A percentile compares a stretch with the other conserved stretches of the same genome.
phyloP scores from a whole-genome alignment of 2,329 filamentous ascomycete species.

The Fusarium domesticum region DNA sequence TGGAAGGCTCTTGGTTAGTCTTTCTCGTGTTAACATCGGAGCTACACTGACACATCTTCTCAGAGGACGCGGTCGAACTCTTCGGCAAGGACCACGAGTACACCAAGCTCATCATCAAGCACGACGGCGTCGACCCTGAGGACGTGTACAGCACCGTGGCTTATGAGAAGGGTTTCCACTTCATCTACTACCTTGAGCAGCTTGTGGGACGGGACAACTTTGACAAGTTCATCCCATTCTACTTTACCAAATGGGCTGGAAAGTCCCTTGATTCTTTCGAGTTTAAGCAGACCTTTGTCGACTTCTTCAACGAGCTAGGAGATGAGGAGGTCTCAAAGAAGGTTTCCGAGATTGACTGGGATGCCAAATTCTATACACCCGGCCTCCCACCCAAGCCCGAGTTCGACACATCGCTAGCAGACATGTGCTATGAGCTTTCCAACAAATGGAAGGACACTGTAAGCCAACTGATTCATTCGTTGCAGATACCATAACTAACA shows the following conservation, averaged over 20 bases:
- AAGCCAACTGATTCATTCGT: conserved; percentile 30
- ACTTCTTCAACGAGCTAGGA: conserved; percentile 70
- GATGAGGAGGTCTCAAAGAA: conserved; percentile 64
- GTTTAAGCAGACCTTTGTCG: conserved; percentile 83
- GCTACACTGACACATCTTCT: conserved; percentile 12
- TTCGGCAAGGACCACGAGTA: conserved; percentile 86
- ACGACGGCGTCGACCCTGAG: conserved; percentile 89
- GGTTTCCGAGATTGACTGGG: conserved; percentile 78
- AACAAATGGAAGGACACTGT: conserved; percentile 71
- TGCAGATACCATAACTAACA: conserved; percentile 26
- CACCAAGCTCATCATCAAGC: conserved; percentile 83
- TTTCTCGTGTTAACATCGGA: neutral
- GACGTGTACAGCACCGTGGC: conserved; percentile 91
- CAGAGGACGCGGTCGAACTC: conserved; percentile 71
- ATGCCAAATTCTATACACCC: conserved; percentile 82
- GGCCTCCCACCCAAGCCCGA: conserved; percentile 86
- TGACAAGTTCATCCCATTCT: conserved; percentile 93
- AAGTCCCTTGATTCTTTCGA: conserved; percentile 92
- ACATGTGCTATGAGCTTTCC: conserved; percentile 79
- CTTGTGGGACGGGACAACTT: conserved; percentile 82
- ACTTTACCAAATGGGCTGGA: conserved; percentile 80
- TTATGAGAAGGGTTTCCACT: conserved; percentile 96
- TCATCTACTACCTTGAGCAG: conserved; percentile 86
- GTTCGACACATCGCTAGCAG: conserved; percentile 85
- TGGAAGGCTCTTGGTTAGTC: conserved; percentile 75